phyloP scores from a whole-genome alignment of 2,329 filamentous ascomycete species.

The Colletotrichum chrysophilum region DNA sequence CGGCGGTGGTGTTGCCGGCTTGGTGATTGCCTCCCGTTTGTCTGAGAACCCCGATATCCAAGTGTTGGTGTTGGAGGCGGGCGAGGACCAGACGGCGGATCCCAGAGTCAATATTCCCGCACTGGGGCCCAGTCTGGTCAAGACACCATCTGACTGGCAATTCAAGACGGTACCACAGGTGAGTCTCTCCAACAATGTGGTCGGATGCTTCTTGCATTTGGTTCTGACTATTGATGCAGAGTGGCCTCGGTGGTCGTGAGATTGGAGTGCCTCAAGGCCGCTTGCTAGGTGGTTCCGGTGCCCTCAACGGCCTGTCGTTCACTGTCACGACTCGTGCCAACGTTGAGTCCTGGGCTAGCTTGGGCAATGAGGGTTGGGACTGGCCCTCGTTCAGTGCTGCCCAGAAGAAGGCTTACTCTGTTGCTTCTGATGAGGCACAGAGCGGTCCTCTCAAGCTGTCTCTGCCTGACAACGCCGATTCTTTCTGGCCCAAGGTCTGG shows the following conservation, averaged over 20 bases:
- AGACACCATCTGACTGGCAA: constrained; percentile 29
- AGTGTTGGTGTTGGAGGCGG: constrained; percentile 34
- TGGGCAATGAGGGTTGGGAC: constrained; percentile 33
- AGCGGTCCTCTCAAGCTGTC: constrained; percentile 20
- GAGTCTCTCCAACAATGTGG: not conserved
- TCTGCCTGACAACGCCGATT: constrained; percentile 18
- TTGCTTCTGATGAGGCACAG: not conserved
- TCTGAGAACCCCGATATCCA: constrained; percentile 22
- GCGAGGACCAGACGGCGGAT: constrained; percentile 29
- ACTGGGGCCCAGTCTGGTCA: constrained; percentile 28
- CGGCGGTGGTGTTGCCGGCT: constrained; percentile 21
- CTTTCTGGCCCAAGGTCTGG: constrained; percentile 23
- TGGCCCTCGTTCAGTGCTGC: constrained; percentile 25
- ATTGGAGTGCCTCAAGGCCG: constrained; percentile 26
- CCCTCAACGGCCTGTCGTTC: constrained; percentile 31
- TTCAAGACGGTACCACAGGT: constrained; percentile 29
- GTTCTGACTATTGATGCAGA: not conserved
- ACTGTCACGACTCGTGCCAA: constrained; percentile 23
- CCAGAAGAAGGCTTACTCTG: constrained; percentile 18
- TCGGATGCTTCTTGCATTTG: not conserved
- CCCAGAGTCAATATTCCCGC: constrained; percentile 28
- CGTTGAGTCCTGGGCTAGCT: constrained; percentile 30
- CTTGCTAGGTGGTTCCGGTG: constrained; percentile 31
- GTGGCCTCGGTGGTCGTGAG: constrained; percentile 21
- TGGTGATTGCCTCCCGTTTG: constrained; percentile 18